Conservation (phyloP, 164 flowering plant genomes). For the Vitis riparia region DNA sequence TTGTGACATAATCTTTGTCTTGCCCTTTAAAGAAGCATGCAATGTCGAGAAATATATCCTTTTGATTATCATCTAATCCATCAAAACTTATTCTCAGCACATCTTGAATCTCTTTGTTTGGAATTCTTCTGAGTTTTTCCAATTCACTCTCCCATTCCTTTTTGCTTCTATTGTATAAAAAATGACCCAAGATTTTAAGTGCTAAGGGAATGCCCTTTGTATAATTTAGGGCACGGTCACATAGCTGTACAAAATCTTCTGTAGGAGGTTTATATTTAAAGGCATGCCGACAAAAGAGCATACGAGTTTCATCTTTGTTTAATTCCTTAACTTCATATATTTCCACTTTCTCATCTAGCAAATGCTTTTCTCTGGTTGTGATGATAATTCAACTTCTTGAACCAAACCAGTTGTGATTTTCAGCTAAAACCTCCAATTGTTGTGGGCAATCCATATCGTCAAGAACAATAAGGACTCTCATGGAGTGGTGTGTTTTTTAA, state of each 20-base stretch:
- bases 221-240: slow-evolving; percentile 4
- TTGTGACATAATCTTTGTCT: background rate
- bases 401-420: too few relatives aligned
- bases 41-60: slow-evolving; percentile 22
- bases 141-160: background rate
- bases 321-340: background rate
- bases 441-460: too few relatives aligned
- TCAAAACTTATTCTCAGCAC: slow-evolving; percentile 18
- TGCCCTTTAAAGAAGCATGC: slow-evolving; percentile 19
- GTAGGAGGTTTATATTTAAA: slow-evolving; percentile 6
- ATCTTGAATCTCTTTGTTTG: background rate
- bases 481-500: too few relatives aligned
- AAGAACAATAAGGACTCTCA: too few relatives aligned
- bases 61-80: slow-evolving; percentile 7
- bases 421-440: too few relatives aligned
- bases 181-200: slow-evolving; percentile 19
- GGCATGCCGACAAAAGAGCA: slow-evolving; percentile 15
- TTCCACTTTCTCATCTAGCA: too few relatives aligned
- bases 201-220: slow-evolving; percentile 23
- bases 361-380: too few relatives aligned
- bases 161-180: background rate
- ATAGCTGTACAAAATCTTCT: background rate
- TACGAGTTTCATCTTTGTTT: background rate
- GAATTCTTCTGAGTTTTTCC: background rate
- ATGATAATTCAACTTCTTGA: too few relatives aligned